Percentiles rank a stretch among this genome's conserved stretches.
Evolutionary conservation across 2,329 filamentous ascomycete species (phyloP).

Genomic region (Neurospora crassa): DNA sequence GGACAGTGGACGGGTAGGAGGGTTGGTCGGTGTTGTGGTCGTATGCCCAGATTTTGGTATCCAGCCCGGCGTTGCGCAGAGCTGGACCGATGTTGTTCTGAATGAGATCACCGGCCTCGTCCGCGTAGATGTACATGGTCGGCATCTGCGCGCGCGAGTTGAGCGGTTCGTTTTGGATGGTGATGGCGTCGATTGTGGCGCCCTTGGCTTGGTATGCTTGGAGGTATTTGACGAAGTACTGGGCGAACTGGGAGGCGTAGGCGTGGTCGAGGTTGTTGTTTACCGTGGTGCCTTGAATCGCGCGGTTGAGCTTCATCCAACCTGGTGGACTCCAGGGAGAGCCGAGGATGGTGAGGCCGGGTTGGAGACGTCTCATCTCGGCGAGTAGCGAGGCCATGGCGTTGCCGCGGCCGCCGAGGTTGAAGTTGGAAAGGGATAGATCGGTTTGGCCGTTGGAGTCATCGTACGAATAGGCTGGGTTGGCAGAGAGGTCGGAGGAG

Average conservation of each 20-base stretch:
- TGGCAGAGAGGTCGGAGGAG: conserved; percentile 29
- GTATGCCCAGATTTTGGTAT: conserved; percentile 36
- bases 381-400: conserved; percentile 29
- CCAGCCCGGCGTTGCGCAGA: conserved; percentile 27
- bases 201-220: conserved; percentile 28
- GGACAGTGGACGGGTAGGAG: conserved; percentile 29
- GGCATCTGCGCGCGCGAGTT: conserved; percentile 29
- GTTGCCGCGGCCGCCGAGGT: conserved; percentile 28
- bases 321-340: conserved; percentile 31
- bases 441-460: conserved; percentile 20
- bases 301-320: conserved; percentile 32
- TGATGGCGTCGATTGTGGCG: conserved; percentile 30
- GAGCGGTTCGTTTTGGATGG: conserved; percentile 35
- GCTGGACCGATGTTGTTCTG: conserved; percentile 30
- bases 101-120: conserved; percentile 28
- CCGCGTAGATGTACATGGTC: conserved; percentile 29
- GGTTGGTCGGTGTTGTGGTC: conserved; percentile 29
- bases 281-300: conserved; percentile 24
- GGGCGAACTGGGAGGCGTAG: conserved; percentile 25
- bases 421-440: conserved; percentile 21
- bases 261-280: conserved; percentile 30
- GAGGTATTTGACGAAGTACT: conserved; percentile 33
- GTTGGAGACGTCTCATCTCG: conserved; percentile 25
- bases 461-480: conserved; percentile 31
- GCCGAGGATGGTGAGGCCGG: conserved; percentile 28